phyloP scores from a whole-genome alignment of 805 yeast genomes.

The Candida odintsovae region DNA sequence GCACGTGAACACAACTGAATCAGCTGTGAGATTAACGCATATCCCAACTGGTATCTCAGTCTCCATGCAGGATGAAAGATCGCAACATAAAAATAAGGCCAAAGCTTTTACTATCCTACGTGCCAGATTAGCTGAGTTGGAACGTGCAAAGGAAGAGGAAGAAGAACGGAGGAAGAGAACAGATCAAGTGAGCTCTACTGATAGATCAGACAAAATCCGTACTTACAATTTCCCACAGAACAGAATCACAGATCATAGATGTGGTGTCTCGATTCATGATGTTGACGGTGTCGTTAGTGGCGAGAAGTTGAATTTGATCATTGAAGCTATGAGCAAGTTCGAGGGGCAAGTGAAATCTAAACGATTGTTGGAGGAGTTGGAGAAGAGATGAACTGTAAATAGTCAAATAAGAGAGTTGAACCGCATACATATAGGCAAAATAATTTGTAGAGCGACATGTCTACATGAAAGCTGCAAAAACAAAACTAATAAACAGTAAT shows the following conservation, averaged over 20 bases:
- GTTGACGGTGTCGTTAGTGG: constrained; percentile 63
- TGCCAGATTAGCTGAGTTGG: constrained; percentile 79
- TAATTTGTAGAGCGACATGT: too few relatives aligned
- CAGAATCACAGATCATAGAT: constrained; percentile 90
- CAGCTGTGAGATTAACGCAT: constrained; percentile 92
- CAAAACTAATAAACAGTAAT: background rate
- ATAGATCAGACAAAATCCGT: constrained; percentile 86
- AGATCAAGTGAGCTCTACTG: constrained; percentile 83
- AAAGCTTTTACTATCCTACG: constrained; percentile 81
- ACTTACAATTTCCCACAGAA: constrained; percentile 93
- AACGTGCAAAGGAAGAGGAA: constrained; percentile 56
- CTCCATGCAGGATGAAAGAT: constrained; percentile 88
- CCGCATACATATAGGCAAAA: too few relatives aligned
- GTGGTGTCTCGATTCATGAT: constrained; percentile 76
- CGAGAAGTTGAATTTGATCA: constrained; percentile 46
- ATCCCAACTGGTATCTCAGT: constrained; percentile 87
- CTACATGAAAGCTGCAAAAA: too few relatives aligned
- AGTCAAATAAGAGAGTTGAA: background rate
- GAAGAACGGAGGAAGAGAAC: constrained; percentile 63
- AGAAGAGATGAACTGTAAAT: constrained; percentile 1
- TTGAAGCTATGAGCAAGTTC: constrained; percentile 43
- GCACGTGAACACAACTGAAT: constrained; percentile 95
- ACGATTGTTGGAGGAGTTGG: constrained; percentile 13
- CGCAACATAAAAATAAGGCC: constrained; percentile 92
- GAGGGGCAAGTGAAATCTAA: constrained; percentile 42